phyloP scores from a whole-genome alignment of 140 eudicot genomes.

The Flaveria floridana region DNA sequence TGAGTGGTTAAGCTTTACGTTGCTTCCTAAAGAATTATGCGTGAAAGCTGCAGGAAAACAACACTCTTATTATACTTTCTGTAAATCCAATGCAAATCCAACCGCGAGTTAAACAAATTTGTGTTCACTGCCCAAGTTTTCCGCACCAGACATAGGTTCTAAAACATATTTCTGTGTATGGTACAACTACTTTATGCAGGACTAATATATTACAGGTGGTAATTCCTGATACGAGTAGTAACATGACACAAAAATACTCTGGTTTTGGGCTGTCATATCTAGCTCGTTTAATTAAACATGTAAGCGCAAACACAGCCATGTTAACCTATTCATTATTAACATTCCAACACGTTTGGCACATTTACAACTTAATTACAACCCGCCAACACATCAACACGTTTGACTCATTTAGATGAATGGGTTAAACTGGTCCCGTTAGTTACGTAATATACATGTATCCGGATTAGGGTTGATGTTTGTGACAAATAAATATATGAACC shows the following conservation, averaged over 20 bases:
- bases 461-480: too few species aligned
- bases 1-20: conserved; percentile 29
- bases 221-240: background rate
- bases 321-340: background rate
- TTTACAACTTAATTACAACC: background rate
- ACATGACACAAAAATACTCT: background rate
- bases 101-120: background rate
- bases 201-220: background rate
- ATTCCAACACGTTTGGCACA: background rate
- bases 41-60: conserved; percentile 44
- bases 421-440: background rate
- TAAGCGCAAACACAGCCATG: background rate
- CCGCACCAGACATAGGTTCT: conserved; percentile 8
- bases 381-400: background rate
- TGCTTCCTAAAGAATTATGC: conserved; percentile 43
- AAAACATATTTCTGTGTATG: background rate
- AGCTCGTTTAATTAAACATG: background rate
- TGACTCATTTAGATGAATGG: background rate
- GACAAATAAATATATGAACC: background rate
- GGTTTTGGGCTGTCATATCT: background rate
- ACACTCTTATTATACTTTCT: conserved; percentile 1
- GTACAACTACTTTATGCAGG: background rate
- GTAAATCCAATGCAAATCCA: background rate
- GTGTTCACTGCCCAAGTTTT: background rate
- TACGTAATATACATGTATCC: too few species aligned